phyloP scores from a whole-genome alignment of 352 stramenopile genomes.

The Globisporangium heterothallicum region DNA sequence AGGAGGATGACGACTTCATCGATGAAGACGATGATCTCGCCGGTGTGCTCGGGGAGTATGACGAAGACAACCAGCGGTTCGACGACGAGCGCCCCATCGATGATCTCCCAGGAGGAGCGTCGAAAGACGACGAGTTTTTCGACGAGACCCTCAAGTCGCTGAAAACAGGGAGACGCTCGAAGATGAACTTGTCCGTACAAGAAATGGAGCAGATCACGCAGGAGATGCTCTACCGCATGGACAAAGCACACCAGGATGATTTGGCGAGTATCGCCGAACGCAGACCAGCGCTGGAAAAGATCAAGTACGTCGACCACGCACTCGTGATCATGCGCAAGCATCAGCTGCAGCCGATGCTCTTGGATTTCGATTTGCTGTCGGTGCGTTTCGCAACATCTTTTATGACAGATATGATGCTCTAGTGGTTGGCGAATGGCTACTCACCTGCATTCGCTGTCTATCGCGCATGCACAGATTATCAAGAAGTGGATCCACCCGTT shows the following conservation, averaged over 20 bases:
- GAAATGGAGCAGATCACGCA: slow-evolving; percentile 85
- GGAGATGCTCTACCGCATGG: slow-evolving; percentile 86
- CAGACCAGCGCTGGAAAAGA: slow-evolving; percentile 69
- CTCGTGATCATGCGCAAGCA: slow-evolving; percentile 72
- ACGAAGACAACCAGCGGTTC: slow-evolving; percentile 69
- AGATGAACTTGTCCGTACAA: slow-evolving; percentile 78
- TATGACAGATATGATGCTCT: not conserved
- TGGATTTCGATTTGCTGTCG: slow-evolving; percentile 85
- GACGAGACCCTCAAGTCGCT: slow-evolving; percentile 79
- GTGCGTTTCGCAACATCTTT: slow-evolving; percentile 20
- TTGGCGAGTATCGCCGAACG: slow-evolving; percentile 51
- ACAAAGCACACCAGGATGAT: slow-evolving; percentile 83
- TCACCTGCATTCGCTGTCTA: not conserved
- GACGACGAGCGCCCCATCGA: slow-evolving; percentile 75
- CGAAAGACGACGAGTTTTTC: slow-evolving; percentile 63
- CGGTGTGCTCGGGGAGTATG: slow-evolving; percentile 78
- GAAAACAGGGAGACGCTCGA: slow-evolving; percentile 73
- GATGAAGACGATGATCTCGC: slow-evolving; percentile 82
- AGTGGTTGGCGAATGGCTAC: slow-evolving; percentile 1
- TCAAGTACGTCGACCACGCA: slow-evolving; percentile 79
- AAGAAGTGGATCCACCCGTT: slow-evolving; percentile 89
- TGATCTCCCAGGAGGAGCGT: slow-evolving; percentile 18
- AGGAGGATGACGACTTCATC: slow-evolving; percentile 86
- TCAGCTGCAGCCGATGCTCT: slow-evolving; percentile 81
- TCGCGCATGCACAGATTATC: slow-evolving; percentile 51